Evolutionary conservation across 2,329 filamentous ascomycete genomes (phyloP), one percentile per base, ranked within the genome.

Genomic region (Colletotrichum australisinense): DNA sequence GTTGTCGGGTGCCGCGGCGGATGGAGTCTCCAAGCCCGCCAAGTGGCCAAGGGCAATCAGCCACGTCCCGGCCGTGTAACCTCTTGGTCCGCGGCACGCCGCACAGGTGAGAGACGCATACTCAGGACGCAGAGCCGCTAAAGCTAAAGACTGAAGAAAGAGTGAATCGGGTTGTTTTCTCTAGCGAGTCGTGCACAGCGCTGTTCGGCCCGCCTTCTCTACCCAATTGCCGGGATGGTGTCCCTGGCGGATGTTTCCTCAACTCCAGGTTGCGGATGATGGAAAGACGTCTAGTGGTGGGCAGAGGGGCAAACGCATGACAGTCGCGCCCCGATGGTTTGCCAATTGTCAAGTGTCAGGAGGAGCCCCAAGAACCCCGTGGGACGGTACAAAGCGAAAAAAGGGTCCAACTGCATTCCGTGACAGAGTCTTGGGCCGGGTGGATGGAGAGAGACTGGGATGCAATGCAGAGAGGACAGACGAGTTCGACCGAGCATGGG

Each of bases 1-100:
- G 32, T 52, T 52, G 49, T 65, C 67, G 46, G 62, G 56, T 35
- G 60, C 28, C 53, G 56, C 67, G 28, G 53, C 35, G 42, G 52
- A 22, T 62, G 26, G 60, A 56, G 8, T 11, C 35, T 14, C 62
- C 38, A 62, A 57, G 56, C 28, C 56, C 49, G 67, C 71, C 71
- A 73, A 71, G 71, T 67, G 60, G 67, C 71, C 71, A 73, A 66
- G 71, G 71, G 67, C 71, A 70, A 66, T 70, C 62, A 32, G 24
- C 26, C 16, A 56, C 24, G 32, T 26, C n/a, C 35, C 65, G 19
- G 52, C 19, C 58, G 26, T 58, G 58, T 55, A 56, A 49, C 24
- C 19, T 24, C 30, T 49, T 46, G 30, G 32, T 28, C 55, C n/a
- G 55, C 70, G 53, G 59, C 32, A 32, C 8, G 49, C n/a, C 5